These are phyloP conservation scores for Colletotrichum sp. DNA, from an alignment of 2,329 filamentous ascomycete genomes.

Conservation along the genomic window DNA sequence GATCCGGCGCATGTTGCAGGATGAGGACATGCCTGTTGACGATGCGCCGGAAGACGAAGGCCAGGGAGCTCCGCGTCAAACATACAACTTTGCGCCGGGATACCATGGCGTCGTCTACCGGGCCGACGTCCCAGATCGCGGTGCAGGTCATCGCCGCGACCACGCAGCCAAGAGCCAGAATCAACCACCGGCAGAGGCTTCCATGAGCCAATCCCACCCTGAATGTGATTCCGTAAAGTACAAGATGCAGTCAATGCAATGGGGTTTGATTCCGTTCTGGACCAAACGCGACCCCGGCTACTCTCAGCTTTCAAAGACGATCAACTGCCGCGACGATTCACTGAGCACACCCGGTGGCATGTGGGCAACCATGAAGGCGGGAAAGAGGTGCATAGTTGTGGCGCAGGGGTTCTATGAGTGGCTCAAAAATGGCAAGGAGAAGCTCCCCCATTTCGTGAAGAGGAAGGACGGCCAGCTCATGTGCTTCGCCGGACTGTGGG, in stretches of 20 bases:
- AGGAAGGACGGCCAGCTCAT: constrained; percentile 83
- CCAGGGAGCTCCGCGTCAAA: constrained; percentile 67
- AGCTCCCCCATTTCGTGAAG: constrained; percentile 83
- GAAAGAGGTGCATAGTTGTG: constrained; percentile 85
- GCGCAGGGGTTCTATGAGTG: constrained; percentile 97
- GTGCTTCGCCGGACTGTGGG: constrained; percentile 92
- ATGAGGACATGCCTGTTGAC: constrained; percentile 75
- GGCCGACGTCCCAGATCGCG: constrained; percentile 70
- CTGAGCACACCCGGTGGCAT: constrained; percentile 77
- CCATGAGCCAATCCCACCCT: constrained; percentile 26
- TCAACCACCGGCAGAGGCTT: not conserved
- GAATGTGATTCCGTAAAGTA: constrained; percentile 57
- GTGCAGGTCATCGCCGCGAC: constrained; percentile 47
- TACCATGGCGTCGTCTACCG: constrained; percentile 87
- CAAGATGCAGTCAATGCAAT: constrained; percentile 92
- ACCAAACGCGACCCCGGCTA: constrained; percentile 85
- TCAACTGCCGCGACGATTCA: constrained; percentile 94
- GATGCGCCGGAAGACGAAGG: constrained; percentile 75
- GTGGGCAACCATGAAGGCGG: constrained; percentile 91
- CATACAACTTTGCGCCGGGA: constrained; percentile 92
- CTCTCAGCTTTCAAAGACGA: constrained; percentile 80
- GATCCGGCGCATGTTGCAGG: constrained; percentile 74
- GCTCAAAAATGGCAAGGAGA: constrained; percentile 84
- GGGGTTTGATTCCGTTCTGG: constrained; percentile 95
- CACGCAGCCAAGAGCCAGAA: constrained; percentile 15